Evolutionary conservation across 2,329 filamentous ascomycete genomes (phyloP), one percentile per base, ranked within the genome.

Genomic region (Graphiopsis chlorocephala): DNA sequence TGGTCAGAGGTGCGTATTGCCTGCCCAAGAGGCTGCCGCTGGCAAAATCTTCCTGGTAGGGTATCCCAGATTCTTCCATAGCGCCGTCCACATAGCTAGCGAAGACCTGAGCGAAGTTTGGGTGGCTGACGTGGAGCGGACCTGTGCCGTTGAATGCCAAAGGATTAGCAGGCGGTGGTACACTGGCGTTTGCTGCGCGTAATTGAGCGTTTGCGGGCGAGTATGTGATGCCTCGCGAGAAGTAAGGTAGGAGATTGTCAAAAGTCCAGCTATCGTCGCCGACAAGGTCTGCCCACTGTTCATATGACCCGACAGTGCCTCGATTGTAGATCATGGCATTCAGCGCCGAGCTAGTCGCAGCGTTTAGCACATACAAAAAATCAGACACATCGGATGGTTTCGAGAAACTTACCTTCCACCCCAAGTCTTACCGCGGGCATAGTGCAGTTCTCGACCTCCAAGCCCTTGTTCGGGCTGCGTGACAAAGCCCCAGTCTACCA

Each of bases 211-310:
- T 64, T 2, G 68, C 62, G 35, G 68, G 57, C 17, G 66, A 70
- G 61, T 71, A 71, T 3, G 67, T 50, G 3, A 68, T 59, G 20
- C 67, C 68, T 47, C 66, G 67, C 68, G 73, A 56, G 68, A 68
- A 71, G 66, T 67, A 70, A 47, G 71, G 66, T 65, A 74, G 52
- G 52, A 74, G 33, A 64, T 72, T 72, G 25, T 69, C 67, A 58
- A 68, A 78, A 7, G 66, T 68, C 52, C 73, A 74, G 58, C 71
- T 65, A 61, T 74, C 58, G 60, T 78, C 77, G 14, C 68, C 73
- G 4, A 78, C 75, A n/a, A 70, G 66, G 42, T 78, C 70, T 3
- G 75, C 75, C 74, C 76, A 79, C 38, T 47, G 63, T 56, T 76
- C 67, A 65, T 77, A 72, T 11, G 71, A 70, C 10, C 70, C 76